Base-by-base conservation (phyloP, 208 protist genomes). In the Naegleria gruberi region DNA sequence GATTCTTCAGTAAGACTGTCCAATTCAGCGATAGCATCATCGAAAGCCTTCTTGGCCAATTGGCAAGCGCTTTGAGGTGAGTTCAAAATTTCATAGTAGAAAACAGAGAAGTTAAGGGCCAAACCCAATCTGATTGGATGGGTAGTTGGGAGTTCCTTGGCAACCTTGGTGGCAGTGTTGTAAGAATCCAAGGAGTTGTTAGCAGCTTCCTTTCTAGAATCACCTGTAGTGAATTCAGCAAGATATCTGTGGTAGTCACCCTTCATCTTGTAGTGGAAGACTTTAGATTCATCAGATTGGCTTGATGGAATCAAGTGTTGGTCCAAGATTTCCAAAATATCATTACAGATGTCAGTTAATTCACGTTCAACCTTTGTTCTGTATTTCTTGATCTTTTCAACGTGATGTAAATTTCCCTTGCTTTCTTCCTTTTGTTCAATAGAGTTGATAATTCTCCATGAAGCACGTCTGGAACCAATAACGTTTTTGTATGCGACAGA, bases 401-500 rank as follows among this genome's bases (percentile, higher is more conserved):
- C 89, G 82, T 93, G 91, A 30, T 82, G n/a, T 44, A 90, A 90
- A 93, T 94, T 96, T 84, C 96, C 96, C 91, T 96, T 96, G 87
- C 92, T 94, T 92, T 96, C 95, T 93, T 99, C 97, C 92, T 99
- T 98, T 91, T 98, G 94, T 93, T 99, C 98, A 88, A 99, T 98
- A 0, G 96, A 96, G 74, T 95, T 98, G 90, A 99, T 96, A 91
- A 99, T 99, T 92, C 99, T 95, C 97, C 98, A 99, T 89, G 98
- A 98, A 26, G 99, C 97, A 92, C 99, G 98, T 88, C 98, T 96
- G 37, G 98, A 94, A 90, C 98, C 99, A 94, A 99, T 98, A 84
- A 99, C 97, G 94, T 99, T 99, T 95, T 99, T 99, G 96, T 99
- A 99, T 37, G 99, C 99, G 42, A 99, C 98, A n/a, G 99, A 99